Conservation (phyloP, 2,329 filamentous ascomycete species). For the Botrytis tulipae region DNA sequence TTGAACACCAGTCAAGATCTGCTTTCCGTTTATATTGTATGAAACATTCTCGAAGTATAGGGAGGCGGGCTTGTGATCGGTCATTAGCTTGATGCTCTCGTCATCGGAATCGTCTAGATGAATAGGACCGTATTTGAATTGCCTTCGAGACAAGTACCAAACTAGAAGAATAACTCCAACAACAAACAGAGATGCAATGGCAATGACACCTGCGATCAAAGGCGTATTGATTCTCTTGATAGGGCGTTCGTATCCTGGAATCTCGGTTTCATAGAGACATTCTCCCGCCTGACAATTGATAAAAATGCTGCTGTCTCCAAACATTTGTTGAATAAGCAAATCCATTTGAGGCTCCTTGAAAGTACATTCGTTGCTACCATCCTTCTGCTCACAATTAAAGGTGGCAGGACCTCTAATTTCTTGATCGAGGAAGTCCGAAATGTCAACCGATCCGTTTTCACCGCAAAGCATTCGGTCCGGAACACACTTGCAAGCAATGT, state of each 20-base stretch:
- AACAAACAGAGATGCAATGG: slow-evolving; percentile 78
- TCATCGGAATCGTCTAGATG: slow-evolving; percentile 87
- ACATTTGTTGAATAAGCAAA: slow-evolving; percentile 79
- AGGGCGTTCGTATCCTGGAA: slow-evolving; percentile 84
- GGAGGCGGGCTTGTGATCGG: slow-evolving; percentile 86
- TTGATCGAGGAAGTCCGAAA: slow-evolving; percentile 81
- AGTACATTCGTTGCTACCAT: slow-evolving; percentile 63
- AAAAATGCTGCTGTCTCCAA: slow-evolving; percentile 87
- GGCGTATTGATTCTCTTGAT: slow-evolving; percentile 97
- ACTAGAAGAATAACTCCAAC: slow-evolving; percentile 79
- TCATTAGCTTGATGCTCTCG: slow-evolving; percentile 80
- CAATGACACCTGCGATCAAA: slow-evolving; percentile 90
- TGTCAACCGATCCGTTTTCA: slow-evolving; percentile 85
- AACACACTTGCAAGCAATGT: slow-evolving; percentile 84
- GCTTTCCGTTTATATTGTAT: slow-evolving; percentile 83
- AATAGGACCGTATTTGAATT: slow-evolving; percentile 68
- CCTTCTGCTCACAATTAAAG: slow-evolving; percentile 71
- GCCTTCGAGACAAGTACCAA: slow-evolving; percentile 85
- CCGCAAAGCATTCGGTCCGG: slow-evolving; percentile 92
- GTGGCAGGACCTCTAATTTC: slow-evolving; percentile 83
- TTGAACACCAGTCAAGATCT: slow-evolving; percentile 76
- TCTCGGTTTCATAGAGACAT: slow-evolving; percentile 87
- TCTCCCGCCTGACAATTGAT: slow-evolving; percentile 82
- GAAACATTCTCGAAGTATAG: slow-evolving; percentile 85
- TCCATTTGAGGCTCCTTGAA: slow-evolving; percentile 95